A percentile compares a stretch with the other conserved stretches of the same genome.
phyloP scores from a whole-genome alignment of 164 flowering plant species.

The Sextonia rubra region DNA sequence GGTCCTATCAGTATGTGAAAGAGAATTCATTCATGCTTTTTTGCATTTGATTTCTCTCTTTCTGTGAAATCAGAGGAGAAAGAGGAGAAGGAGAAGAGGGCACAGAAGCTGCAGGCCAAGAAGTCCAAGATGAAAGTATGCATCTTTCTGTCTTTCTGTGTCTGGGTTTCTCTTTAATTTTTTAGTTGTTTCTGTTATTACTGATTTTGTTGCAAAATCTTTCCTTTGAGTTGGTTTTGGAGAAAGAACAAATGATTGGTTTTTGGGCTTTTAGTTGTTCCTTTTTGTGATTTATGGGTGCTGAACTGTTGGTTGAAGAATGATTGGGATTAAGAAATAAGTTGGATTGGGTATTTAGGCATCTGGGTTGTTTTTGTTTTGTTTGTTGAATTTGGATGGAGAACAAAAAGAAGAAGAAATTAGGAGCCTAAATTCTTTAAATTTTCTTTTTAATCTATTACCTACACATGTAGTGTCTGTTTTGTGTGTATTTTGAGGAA shows the following conservation, averaged over 20 bases:
- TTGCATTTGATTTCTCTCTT: neutral
- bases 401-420: neutral
- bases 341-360: too few species aligned
- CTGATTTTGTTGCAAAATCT: neutral
- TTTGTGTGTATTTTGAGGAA: too few species aligned
- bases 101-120: conserved; percentile 71
- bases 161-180: neutral
- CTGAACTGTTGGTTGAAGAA: too few species aligned
- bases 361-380: too few species aligned
- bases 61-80: conserved; percentile 54
- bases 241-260: neutral
- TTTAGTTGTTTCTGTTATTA: neutral
- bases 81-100: conserved; percentile 59
- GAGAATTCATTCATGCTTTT: neutral
- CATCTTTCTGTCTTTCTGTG: neutral
- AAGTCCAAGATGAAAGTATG: conserved; percentile 84
- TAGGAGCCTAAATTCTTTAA: too few species aligned
- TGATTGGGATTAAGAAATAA: too few species aligned
- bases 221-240: neutral
- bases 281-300: too few species aligned
- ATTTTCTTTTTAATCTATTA: neutral
- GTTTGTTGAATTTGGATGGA: neutral
- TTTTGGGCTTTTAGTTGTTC: neutral
- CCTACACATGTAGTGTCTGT: too few species aligned
- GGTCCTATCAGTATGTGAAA: neutral